Evolutionary conservation across 2,329 filamentous ascomycete genomes (phyloP).

Genomic region (Pseudocercospora vitis): DNA sequence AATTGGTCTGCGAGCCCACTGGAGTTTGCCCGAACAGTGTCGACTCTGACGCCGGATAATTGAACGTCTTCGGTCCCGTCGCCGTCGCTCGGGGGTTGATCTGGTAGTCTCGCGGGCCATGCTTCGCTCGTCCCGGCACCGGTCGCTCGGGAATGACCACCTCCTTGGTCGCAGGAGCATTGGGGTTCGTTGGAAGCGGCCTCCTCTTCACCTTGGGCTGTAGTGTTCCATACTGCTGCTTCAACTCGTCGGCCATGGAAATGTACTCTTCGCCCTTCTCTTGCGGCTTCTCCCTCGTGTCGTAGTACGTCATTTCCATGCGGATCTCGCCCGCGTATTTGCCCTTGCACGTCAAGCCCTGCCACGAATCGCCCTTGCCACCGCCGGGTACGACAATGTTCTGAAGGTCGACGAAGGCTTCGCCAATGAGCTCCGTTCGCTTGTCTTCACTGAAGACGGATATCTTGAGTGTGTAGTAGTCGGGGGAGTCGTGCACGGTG

Average conservation of each 20-base stretch:
- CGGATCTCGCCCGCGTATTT: slow-evolving; percentile 96
- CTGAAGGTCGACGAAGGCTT: slow-evolving; percentile 83
- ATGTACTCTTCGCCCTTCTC: slow-evolving; percentile 57
- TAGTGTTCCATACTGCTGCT: slow-evolving; percentile 27
- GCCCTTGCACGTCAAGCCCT: slow-evolving; percentile 79
- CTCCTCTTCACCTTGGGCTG: slow-evolving; percentile 66
- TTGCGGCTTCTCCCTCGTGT: slow-evolving; percentile 78
- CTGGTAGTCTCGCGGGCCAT: slow-evolving; percentile 36
- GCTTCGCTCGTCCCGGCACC: slow-evolving; percentile 34
- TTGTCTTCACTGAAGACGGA: slow-evolving; percentile 99
- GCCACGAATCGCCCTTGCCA: slow-evolving; percentile 93
- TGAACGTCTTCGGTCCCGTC: slow-evolving; percentile 23
- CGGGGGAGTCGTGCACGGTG: slow-evolving; percentile 89
- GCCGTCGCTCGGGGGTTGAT: slow-evolving; percentile 31
- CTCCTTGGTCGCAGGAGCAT: slow-evolving; percentile 38
- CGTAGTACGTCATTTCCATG: slow-evolving; percentile 95
- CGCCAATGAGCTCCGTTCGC: slow-evolving; percentile 93
- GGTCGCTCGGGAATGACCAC: slow-evolving; percentile 32
- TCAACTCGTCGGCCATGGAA: slow-evolving; percentile 31
- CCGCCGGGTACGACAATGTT: slow-evolving; percentile 80
- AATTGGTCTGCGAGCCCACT: slow-evolving; percentile 9
- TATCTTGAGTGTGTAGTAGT: slow-evolving; percentile 93
- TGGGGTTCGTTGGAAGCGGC: slow-evolving; percentile 78
- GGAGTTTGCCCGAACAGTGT: slow-evolving; percentile 26
- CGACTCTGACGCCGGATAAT: slow-evolving; percentile 27